Base-by-base conservation (phyloP, 2,329 filamentous ascomycete species). In the Polychaeton citri region DNA sequence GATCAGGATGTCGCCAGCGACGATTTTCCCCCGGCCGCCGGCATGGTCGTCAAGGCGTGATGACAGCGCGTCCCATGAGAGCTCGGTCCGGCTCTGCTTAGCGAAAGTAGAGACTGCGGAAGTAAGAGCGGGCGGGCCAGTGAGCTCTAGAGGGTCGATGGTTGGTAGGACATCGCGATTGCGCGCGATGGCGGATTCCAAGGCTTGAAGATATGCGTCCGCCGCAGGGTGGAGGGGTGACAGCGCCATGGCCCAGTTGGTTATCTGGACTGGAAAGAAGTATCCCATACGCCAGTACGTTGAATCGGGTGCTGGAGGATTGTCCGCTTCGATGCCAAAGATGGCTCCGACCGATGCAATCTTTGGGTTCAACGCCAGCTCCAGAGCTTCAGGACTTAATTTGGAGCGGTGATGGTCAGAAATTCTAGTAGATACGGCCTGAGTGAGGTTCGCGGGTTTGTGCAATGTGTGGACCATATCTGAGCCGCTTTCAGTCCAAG, bases 251-350 rank as follows among this genome's bases (percentile, higher is more conserved):
- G 37, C 37, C 37, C 37, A 39, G 13, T 39, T 39, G 3, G 37
- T 39, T 21, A 39, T 19, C 26, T 39, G 37, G 3, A 39, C 37
- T 1, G 37, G 37, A 15, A 36, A 39, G 2, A 33, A 20, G 28
- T 39, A 39, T 19, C 37, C 37, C 37, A 39, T 32, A 3, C 37
- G 33, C 37, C 37, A 39, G 28, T 39, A 39, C 2, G 37, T 32
- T 15, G 35, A 21, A 13, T 39, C 37, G 8, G 37, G 37, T 17
- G 35, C 37, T 15, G 37, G 28, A 13, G 21, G n/a, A 6, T 36
- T 39, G 19, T 39, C 37, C 15, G 37, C 16, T 36, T 39, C 37
- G 10, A 39, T 16, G 7, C 37, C 37, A 16, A 39, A 39, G 30
- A 39, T 36, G 12, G 37, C 33, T 12, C 24, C 24, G 7, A 28